Conservation (phyloP, 1,139 yeast species). For the Pichia sp. region DNA sequence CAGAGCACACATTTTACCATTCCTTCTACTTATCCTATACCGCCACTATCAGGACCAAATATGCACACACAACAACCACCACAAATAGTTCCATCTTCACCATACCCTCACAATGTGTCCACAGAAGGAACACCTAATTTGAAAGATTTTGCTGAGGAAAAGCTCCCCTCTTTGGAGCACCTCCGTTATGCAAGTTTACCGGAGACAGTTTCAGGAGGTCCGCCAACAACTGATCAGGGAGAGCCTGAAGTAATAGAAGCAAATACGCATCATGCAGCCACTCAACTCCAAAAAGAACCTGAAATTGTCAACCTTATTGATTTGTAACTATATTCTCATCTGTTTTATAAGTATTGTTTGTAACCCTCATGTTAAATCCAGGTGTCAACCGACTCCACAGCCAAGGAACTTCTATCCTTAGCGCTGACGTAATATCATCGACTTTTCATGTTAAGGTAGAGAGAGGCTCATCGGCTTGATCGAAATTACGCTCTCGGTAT, state of each 20-base stretch:
- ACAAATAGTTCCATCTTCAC: not conserved
- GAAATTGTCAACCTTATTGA: conserved; percentile 14
- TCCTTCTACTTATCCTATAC: not conserved
- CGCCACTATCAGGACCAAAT: not conserved
- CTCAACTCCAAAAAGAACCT: conserved; percentile 4
- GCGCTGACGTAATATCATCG: not conserved
- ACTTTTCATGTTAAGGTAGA: not conserved
- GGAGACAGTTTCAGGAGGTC: not conserved
- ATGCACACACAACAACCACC: not conserved
- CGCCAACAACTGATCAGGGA: not conserved
- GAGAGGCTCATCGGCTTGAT: not conserved
- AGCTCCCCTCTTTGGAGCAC: not conserved
- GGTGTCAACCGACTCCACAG: too few species aligned
- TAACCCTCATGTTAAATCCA: too few species aligned
- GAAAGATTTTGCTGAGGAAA: not conserved
- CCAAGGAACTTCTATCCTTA: too few species aligned
- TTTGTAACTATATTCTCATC: not conserved
- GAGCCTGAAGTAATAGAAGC: not conserved
- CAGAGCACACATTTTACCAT: not conserved
- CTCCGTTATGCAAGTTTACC: not conserved
- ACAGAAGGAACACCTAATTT: not conserved
- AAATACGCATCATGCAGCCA: not conserved
- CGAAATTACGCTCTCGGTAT: not conserved
- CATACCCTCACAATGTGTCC: not conserved
- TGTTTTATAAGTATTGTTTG: too few species aligned